phyloP scores from a whole-genome alignment of 164 flowering plant species.

The Berberis vulgaris region DNA sequence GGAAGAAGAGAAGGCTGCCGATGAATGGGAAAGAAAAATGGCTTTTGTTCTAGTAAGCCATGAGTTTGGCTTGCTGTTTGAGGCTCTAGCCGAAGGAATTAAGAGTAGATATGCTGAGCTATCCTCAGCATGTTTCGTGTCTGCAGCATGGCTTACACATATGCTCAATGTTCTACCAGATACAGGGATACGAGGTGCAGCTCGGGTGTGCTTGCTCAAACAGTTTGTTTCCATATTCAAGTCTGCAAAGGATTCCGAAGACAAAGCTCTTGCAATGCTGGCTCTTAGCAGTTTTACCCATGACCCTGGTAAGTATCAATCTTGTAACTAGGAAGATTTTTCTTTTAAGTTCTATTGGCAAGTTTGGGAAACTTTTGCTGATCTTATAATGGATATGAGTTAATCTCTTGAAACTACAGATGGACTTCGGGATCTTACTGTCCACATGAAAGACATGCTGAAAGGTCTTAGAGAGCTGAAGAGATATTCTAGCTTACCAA shows the following conservation, averaged over 20 bases:
- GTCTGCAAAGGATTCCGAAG: conserved; percentile 49
- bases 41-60: conserved; percentile 65
- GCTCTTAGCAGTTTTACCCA: conserved; percentile 57
- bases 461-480: conserved; percentile 61
- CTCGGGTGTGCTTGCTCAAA: conserved; percentile 61
- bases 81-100: conserved; percentile 71
- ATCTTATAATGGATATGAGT: background rate
- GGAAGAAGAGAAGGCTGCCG: conserved; percentile 69
- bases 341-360: background rate
- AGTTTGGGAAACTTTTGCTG: background rate
- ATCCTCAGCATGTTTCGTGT: conserved; percentile 47
- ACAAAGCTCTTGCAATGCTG: conserved; percentile 61
- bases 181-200: conserved; percentile 73
- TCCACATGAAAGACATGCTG: conserved; percentile 47
- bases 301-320: conserved; percentile 39
- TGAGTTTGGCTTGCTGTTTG: conserved; percentile 77
- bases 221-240: conserved; percentile 48
- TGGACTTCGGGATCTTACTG: conserved; percentile 42
- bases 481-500: conserved; percentile 49
- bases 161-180: conserved; percentile 67
- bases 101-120: conserved; percentile 49
- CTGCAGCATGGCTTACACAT: conserved; percentile 69
- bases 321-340: background rate
- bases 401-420: conserved; percentile 30
- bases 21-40: conserved; percentile 73